Evolutionary conservation across 176 grass and related monocot genomes (phyloP).

Genomic region (Thinopyrum elongatum): DNA sequence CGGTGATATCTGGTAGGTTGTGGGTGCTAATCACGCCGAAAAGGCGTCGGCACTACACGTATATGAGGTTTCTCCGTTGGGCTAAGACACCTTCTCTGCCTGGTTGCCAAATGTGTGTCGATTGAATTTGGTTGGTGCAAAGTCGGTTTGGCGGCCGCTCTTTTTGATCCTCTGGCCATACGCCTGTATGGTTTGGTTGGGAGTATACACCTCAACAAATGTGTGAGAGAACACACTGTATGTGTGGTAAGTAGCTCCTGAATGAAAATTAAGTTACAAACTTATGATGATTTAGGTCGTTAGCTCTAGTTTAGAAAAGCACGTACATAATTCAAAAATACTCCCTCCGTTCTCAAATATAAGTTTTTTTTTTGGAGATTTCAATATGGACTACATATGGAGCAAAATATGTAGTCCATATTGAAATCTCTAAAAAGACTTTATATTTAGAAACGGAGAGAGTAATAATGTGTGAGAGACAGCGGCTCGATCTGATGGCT

Average conservation of each 20-base stretch:
- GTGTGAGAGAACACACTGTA: not conserved
- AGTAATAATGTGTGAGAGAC: no score
- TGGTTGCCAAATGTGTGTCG: not conserved
- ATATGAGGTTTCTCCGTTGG: not conserved
- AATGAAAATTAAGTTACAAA: no score
- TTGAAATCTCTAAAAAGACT: no score
- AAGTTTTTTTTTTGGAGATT: no score
- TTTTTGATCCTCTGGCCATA: not conserved
- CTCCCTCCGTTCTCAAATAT: no score
- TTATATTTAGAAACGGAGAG: no score
- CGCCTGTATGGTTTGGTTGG: not conserved
- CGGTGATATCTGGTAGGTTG: constrained; percentile 18
- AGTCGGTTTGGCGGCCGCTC: not conserved
- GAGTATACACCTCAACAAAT: not conserved
- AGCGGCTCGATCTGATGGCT: not conserved
- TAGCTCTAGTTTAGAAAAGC: no score
- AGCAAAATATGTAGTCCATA: no score
- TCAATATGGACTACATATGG: no score
- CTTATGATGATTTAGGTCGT: no score
- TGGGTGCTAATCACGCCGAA: not conserved
- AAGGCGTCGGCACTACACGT: not conserved
- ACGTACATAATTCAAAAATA: no score
- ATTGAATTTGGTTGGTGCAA: not conserved
- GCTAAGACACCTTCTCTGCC: not conserved
- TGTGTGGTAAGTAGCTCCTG: no score